Base-by-base conservation (phyloP, 352 stramenopile species). In the Phytophthora multivora region DNA sequence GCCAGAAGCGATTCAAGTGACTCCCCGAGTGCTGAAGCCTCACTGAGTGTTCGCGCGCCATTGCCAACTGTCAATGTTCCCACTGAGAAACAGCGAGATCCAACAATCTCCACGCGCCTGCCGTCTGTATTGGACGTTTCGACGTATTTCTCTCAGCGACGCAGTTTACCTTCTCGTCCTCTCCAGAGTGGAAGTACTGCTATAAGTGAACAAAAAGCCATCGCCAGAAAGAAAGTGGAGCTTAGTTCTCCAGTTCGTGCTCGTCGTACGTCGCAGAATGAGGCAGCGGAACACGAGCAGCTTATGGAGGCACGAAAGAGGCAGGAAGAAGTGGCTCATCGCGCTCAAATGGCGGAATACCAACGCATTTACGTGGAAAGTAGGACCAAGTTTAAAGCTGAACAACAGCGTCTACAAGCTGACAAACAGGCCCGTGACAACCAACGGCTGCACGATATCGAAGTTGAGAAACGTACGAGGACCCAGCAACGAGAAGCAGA, bases 161-260 rank as follows among this genome's bases (percentile, higher is more conserved):
- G 35, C 13, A 52, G 21, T 19, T 15, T 35, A 6, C 25, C 12
- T 36, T 50, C 40, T 48, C 48, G 40, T 11, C 8, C 11, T n/a
- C 18, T 23, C 39, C 11, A 54, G 5, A 43, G 38, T 18, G 30
- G 16, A 30, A 47, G 38, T 10, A 36, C 26, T 19, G 31, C 48
- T 21, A 45, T 7, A 31, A 28, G 15, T 28, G 46, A 53, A 9
- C 33, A 47, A 18, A 21, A 57, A 9, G 46, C 58, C 3, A 73
- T 73, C 23, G 58, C 51, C 10, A 55, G 64, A 13, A 73, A 73
- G 41, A 73, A 69, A 54, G 31, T 73, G 3, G 59, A 65, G 2
- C 26, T 59, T 36, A 19, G n/a, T 45, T 59, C 59, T 26, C 64
- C 51, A 11, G 23, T 31, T 52, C 64, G 38, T 33, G 15, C 33